A percentile compares a stretch with the other conserved stretches of the same genome.
phyloP scores from a whole-genome alignment of 345 rosid species.

The Syzygium jambos region DNA sequence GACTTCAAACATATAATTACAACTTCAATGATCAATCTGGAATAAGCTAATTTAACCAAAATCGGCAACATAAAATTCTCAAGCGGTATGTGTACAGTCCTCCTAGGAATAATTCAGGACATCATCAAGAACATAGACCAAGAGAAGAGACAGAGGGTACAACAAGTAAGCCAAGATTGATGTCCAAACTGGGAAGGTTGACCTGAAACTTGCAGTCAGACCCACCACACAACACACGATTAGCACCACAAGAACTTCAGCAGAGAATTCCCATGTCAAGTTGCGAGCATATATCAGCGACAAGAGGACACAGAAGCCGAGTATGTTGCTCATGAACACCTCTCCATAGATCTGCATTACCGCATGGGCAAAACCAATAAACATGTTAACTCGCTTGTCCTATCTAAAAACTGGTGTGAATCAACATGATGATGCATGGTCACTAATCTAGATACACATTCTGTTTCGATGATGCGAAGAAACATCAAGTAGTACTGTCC shows the following conservation, averaged over 20 bases:
- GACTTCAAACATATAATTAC: not conserved
- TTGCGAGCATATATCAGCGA: constrained; percentile 16
- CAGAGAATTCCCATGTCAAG: constrained; percentile 27
- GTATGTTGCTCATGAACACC: constrained; percentile 22
- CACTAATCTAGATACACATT: not conserved
- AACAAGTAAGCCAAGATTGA: constrained; percentile 16
- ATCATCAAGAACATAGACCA: constrained; percentile 19
- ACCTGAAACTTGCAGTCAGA: constrained; percentile 11
- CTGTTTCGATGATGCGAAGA: not conserved
- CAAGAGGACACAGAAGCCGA: constrained; percentile 10
- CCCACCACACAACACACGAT: constrained; percentile 14
- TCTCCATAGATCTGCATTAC: constrained; percentile 26
- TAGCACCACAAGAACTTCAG: constrained; percentile 18
- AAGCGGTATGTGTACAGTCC: not conserved
- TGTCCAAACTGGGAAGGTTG: constrained; percentile 21
- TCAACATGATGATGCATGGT: not conserved
- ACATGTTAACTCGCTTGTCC: not conserved
- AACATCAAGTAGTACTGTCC: not conserved
- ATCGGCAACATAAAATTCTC: not conserved
- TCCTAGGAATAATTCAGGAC: constrained; percentile 2
- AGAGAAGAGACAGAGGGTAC: constrained; percentile 23
- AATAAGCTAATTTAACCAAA: not conserved
- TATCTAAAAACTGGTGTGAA: not conserved
- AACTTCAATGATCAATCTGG: not conserved
- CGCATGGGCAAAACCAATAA: not conserved